Evolutionary conservation across 106 monocot species (phyloP).

Genomic region (Dactylorhiza incarnata): DNA sequence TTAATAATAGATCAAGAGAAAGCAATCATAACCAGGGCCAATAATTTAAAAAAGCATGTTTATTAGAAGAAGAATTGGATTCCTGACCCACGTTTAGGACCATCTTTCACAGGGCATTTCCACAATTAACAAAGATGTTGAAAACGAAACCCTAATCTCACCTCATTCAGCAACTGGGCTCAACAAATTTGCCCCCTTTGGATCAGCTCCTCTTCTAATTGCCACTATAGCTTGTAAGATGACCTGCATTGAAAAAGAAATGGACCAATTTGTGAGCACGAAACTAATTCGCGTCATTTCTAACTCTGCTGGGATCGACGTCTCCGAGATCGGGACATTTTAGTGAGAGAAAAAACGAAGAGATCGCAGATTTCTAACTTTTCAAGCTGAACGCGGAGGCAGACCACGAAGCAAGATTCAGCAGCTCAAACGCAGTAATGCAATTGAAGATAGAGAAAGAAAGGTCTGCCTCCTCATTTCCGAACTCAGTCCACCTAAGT

Average conservation of each 20-base stretch:
- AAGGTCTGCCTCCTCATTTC: neutral
- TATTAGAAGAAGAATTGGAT: slow-evolving; percentile 1
- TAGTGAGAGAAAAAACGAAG: neutral
- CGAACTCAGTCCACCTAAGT: neutral
- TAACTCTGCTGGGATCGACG: neutral
- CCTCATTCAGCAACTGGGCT: neutral
- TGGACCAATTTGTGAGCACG: neutral
- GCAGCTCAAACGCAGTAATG: neutral
- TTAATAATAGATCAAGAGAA: neutral
- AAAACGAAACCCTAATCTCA: slow-evolving; percentile 9
- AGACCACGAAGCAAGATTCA: neutral
- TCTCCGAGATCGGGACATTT: neutral
- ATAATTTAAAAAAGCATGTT: neutral
- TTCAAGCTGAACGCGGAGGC: neutral
- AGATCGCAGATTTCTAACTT: neutral
- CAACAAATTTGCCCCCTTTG: neutral
- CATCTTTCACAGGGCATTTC: neutral
- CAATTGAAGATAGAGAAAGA: neutral
- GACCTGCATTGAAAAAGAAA: slow-evolving; percentile 1
- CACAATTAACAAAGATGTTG: neutral
- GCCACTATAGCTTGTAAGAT: neutral
- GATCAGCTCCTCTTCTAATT: neutral
- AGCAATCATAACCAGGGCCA: neutral
- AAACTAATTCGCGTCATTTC: neutral
- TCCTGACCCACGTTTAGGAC: neutral